These are phyloP conservation scores for Harrya chromipes DNA, from an alignment of 768 basidiomycete genomes.

Conservation along the genomic window DNA sequence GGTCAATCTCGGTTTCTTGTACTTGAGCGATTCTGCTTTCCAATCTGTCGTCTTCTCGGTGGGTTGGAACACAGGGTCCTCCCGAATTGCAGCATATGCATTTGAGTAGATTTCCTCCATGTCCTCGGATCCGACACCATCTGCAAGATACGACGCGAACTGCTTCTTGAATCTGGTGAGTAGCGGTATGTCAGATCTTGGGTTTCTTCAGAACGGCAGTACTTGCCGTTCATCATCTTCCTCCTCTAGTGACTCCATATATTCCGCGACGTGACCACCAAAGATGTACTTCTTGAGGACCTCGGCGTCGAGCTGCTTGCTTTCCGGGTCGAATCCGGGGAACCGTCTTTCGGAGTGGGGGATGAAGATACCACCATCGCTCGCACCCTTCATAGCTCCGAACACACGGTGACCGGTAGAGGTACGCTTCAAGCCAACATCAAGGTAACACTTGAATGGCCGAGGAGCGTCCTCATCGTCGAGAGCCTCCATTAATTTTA, in stretches of 20 bases:
- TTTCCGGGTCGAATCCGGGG: conserved; percentile 94
- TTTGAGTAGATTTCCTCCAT: conserved; percentile 94
- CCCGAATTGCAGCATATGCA: conserved; percentile 94
- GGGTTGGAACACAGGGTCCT: conserved; percentile 87
- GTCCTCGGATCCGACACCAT: conserved; percentile 93
- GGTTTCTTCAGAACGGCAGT: neutral
- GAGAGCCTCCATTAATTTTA: conserved; percentile 78
- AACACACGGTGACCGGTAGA: conserved; percentile 97
- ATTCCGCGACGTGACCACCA: conserved; percentile 97
- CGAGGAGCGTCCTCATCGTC: conserved; percentile 92
- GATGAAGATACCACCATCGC: conserved; percentile 96
- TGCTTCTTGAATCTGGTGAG: conserved; percentile 88
- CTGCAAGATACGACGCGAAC: conserved; percentile 92
- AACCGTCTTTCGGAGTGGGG: conserved; percentile 98
- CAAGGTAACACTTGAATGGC: conserved; percentile 99
- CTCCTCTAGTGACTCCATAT: conserved; percentile 99
- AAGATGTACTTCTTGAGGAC: conserved; percentile 96
- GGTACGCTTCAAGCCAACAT: conserved; percentile 96
- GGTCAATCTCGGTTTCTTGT: conserved; percentile 66
- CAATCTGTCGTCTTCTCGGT: conserved; percentile 89
- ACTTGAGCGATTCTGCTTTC: conserved; percentile 80
- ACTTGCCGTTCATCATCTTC: conserved; percentile 94
- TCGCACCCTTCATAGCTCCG: conserved; percentile 98
- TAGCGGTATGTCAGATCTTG: conserved; percentile 2
- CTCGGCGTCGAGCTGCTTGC: conserved; percentile 91